phyloP scores from a whole-genome alignment of 2,329 filamentous ascomycete genomes.

The Myriosclerotinia scirpicola region DNA sequence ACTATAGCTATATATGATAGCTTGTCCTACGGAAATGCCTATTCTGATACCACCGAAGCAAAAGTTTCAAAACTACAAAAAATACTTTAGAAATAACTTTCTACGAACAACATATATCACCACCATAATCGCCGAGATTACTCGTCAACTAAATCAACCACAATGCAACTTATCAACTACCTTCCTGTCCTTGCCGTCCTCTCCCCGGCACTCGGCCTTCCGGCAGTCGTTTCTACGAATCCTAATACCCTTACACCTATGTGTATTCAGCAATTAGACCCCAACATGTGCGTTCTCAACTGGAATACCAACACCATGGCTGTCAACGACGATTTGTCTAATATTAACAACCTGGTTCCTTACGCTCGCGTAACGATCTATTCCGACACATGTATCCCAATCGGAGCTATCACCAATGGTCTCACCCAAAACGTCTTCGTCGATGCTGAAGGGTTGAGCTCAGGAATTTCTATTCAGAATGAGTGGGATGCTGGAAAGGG shows the following conservation, averaged over 20 bases:
- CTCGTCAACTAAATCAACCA: not conserved
- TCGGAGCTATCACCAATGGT: not conserved
- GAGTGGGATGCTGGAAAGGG: not conserved
- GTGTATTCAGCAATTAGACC: conserved; percentile 3
- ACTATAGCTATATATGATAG: not conserved
- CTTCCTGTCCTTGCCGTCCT: conserved; percentile 7
- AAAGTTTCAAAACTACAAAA: not conserved
- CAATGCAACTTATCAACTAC: conserved; percentile 18
- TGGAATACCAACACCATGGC: conserved; percentile 22
- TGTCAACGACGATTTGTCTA: conserved; percentile 17
- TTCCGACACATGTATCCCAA: not conserved
- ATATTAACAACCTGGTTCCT: conserved; percentile 7
- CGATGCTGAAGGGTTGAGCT: not conserved
- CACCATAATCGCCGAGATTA: not conserved
- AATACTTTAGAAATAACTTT: not conserved
- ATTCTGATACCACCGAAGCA: not conserved
- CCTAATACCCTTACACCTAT: not conserved
- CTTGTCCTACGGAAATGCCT: not conserved
- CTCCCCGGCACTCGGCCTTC: not conserved
- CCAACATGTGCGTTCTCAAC: conserved; percentile 5
- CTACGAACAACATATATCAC: not conserved
- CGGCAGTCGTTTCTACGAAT: not conserved
- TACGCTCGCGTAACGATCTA: conserved; percentile 7
- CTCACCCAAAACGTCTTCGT: not conserved
- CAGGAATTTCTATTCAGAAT: not conserved